Evolutionary conservation across 1,139 yeast species (phyloP).

Genomic region (Pneumocystis jirovecii): DNA sequence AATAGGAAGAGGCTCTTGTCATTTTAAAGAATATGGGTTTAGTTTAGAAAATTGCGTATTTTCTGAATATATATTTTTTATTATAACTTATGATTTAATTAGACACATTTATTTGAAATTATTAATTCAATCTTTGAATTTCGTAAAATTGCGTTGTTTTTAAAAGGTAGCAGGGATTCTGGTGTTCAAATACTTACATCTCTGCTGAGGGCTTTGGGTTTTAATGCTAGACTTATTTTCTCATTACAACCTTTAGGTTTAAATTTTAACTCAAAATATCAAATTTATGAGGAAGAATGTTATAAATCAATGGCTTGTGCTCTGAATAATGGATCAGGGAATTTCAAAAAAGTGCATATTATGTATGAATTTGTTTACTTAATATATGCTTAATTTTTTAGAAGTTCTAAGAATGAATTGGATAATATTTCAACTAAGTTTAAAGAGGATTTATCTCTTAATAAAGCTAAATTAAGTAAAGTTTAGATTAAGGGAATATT

Average conservation of each 20-base stretch:
- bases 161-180: conserved; percentile 54
- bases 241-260: conserved; percentile 87
- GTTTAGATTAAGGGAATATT: neutral
- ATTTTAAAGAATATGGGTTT: neutral
- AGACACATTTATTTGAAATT: neutral
- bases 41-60: neutral
- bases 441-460: neutral
- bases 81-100: neutral
- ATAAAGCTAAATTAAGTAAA: neutral
- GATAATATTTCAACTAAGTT: neutral
- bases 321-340: neutral
- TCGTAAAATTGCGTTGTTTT: neutral
- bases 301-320: neutral
- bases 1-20: conserved; percentile 7
- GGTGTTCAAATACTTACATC: conserved; percentile 83
- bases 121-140: neutral
- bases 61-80: neutral
- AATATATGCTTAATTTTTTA: neutral
- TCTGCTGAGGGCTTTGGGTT: conserved; percentile 51
- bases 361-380: neutral
- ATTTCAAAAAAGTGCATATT: neutral
- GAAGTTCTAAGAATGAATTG: neutral
- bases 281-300: neutral
- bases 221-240: conserved; percentile 59
- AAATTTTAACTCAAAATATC: conserved; percentile 29